Evolutionary conservation across 768 basidiomycete species (phyloP).

Genomic region (Pisolithus orientalis): DNA sequence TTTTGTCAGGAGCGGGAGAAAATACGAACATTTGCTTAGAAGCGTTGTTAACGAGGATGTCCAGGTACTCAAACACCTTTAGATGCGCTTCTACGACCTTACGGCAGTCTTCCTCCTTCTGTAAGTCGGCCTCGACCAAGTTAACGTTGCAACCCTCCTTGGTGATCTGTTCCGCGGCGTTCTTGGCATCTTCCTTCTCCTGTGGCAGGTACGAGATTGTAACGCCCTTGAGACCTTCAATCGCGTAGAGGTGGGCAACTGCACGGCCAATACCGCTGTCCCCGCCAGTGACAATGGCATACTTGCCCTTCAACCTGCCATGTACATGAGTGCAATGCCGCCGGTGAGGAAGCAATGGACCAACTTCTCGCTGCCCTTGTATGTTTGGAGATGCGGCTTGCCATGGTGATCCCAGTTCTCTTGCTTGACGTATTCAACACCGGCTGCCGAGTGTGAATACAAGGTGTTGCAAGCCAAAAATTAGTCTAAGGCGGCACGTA

Average conservation of each 20-base stretch:
- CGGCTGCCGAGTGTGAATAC: conserved; percentile 13
- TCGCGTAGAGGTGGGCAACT: conserved; percentile 44
- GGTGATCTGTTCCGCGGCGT: conserved; percentile 39
- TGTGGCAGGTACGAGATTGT: conserved; percentile 49
- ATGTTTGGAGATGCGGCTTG: conserved; percentile 44
- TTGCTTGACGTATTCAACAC: conserved; percentile 34
- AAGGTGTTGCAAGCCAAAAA: conserved; percentile 12
- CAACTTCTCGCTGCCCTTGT: conserved; percentile 44
- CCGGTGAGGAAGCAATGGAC: not conserved
- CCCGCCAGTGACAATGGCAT: conserved; percentile 25
- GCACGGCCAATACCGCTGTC: conserved; percentile 49
- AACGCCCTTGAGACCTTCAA: conserved; percentile 46
- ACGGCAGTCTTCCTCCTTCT: conserved; percentile 35
- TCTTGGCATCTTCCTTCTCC: conserved; percentile 50
- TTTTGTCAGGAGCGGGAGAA: not conserved
- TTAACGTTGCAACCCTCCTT: conserved; percentile 35
- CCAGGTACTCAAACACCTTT: conserved; percentile 36
- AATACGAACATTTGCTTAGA: conserved; percentile 34
- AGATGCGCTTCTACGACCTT: conserved; percentile 43
- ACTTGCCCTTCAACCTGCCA: conserved; percentile 3
- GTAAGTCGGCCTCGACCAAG: conserved; percentile 37
- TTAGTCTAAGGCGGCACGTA: conserved; percentile 9
- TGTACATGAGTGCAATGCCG: not conserved
- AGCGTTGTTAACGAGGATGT: conserved; percentile 59
- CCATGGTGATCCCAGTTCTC: conserved; percentile 48